These are phyloP conservation scores for Leishmania lainsoni DNA, from an alignment of 208 protist species.

Conservation along the genomic window DNA sequence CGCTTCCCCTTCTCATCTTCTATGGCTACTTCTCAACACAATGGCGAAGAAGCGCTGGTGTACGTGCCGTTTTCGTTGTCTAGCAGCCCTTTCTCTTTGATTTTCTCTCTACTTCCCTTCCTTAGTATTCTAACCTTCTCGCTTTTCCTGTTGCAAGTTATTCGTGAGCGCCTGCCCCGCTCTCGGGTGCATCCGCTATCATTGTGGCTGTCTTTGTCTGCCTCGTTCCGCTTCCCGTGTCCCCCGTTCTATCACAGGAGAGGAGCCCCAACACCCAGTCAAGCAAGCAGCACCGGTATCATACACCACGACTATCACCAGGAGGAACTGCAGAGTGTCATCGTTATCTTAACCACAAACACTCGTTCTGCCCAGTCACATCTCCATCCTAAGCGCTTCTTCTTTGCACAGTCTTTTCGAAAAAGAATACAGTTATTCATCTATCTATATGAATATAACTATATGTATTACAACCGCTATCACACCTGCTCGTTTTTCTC, in stretches of 20 bases:
- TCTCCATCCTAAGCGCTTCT: not conserved
- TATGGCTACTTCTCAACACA: not conserved
- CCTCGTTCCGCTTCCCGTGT: not conserved
- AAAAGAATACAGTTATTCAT: not conserved
- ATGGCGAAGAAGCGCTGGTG: not conserved
- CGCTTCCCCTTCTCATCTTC: not conserved
- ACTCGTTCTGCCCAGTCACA: not conserved
- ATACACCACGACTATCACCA: not conserved
- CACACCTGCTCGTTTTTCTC: not conserved
- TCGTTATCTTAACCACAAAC: not conserved
- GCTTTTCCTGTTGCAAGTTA: not conserved
- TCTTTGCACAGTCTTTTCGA: not conserved
- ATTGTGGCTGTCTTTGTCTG: not conserved
- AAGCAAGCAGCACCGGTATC: not conserved
- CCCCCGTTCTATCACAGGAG: not conserved
- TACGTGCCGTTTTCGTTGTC: not conserved
- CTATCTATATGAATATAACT: not conserved
- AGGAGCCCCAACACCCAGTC: not conserved
- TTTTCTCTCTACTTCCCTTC: not conserved
- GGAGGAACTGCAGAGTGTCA: not conserved
- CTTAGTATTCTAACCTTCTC: not conserved
- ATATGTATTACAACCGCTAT: not conserved
- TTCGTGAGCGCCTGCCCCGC: not conserved
- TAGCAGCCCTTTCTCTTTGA: not conserved
- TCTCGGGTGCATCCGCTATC: not conserved